Percentiles rank a stretch among this genome's conserved stretches.
phyloP scores from a whole-genome alignment of 805 yeast species.

The Wickerhamiella qilinensis region DNA sequence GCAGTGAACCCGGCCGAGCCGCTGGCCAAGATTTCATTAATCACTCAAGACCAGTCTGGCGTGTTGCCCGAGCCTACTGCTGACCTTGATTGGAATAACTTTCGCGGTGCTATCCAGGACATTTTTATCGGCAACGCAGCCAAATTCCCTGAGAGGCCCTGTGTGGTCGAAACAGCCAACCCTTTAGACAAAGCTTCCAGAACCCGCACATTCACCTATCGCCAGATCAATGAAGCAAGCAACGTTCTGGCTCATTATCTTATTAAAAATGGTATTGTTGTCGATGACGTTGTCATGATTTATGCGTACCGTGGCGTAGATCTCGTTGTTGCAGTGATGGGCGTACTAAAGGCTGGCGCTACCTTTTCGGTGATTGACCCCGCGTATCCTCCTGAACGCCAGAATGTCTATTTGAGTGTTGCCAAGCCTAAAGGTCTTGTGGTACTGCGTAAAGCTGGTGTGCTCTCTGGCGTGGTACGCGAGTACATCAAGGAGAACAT shows the following conservation, averaged over 20 bases:
- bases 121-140: constrained; percentile 80
- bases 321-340: constrained; percentile 91
- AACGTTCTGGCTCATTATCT: constrained; percentile 85
- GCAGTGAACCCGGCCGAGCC: constrained; percentile 20
- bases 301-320: constrained; percentile 97
- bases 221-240: constrained; percentile 82
- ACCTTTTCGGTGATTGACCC: constrained; percentile 98
- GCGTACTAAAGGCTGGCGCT: constrained; percentile 96
- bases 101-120: constrained; percentile 92
- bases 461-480: constrained; percentile 58
- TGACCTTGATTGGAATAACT: constrained; percentile 80
- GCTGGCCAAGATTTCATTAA: constrained; percentile 47
- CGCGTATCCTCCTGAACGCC: constrained; percentile 97
- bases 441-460: constrained; percentile 82
- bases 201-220: constrained; percentile 65
- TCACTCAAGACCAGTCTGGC: constrained; percentile 46
- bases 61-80: constrained; percentile 75
- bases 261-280: constrained; percentile 58
- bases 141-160: constrained; percentile 66
- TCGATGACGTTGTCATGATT: constrained; percentile 95
- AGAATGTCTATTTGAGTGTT: constrained; percentile 78
- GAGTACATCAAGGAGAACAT: constrained; percentile 62
- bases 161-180: constrained; percentile 85
- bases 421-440: constrained; percentile 87
- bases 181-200: constrained; percentile 27